Base-by-base conservation (phyloP, 371 early-diverging fungal species). In the Basidiobolus meristosporus region DNA sequence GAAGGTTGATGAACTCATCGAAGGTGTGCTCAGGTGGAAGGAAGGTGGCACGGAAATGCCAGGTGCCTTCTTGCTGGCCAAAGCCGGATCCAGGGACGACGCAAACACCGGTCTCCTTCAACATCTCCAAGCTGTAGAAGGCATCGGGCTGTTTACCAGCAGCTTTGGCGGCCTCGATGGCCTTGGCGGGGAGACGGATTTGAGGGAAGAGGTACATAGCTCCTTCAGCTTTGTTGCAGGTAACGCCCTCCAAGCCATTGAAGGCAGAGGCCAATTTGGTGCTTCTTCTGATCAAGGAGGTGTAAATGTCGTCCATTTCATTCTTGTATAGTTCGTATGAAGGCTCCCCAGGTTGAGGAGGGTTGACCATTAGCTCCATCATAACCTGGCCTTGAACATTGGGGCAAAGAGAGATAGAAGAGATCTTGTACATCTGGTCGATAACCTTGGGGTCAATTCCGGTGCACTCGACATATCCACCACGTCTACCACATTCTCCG, bases 401-500 rank as follows among this genome's bases (percentile, higher is more conserved):
- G 22, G 96, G 86, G 52, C 97, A 97, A 38, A 97, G 63, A 21
- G 73, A 70, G 36, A 95, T 73, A 30, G 90, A 89, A 3, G 90
- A 82, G 41, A 92, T 64, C 64, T 97, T 97, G 62, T 92, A 87
- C 28, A 95, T 56, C 48, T 90, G 73, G 5, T 70, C 84, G 53
- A 75, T 56, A 28, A 92, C 77, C 7, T 58, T 49, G 2, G 62
- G 51, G 54, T 83, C 80, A 46, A 93, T 68, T 36, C 81, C 80
- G 37, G 73, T 68, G 39, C 83, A 84, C 61, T 95, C 98, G 66
- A 91, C 84, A 62, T 90, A 97, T 2, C 96, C 98, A 43, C 96
- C 98, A 32, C 98, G 84, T 36, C 88, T 79, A 34, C 98, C 98
- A 50, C 98, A 97, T 56, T 97, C 98, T 42, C 98, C 98, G 46